These are phyloP conservation scores for Bidens hawaiensis DNA, from an alignment of 140 eudicot genomes.

Conservation along the genomic window DNA sequence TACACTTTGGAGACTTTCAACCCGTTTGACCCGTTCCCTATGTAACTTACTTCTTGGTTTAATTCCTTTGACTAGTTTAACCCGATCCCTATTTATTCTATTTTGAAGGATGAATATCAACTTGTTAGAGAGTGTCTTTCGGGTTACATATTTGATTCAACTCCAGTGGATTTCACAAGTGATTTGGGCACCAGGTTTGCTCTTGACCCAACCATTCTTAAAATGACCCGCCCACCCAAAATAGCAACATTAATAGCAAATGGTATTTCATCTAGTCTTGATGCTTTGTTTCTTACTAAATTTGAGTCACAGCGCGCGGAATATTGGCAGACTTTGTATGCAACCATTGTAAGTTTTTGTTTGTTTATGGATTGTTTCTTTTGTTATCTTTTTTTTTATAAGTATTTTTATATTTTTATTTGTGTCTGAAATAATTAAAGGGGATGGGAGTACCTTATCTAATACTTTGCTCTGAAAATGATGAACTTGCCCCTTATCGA, in stretches of 20 bases:
- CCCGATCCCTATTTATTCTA: constrained; percentile 10
- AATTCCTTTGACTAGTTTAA: background rate
- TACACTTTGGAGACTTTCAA: background rate
- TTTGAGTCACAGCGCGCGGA: constrained; percentile 89
- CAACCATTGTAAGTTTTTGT: constrained; percentile 59
- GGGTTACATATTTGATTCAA: constrained; percentile 84
- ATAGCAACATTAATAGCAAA: constrained; percentile 65
- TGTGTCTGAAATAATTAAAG: constrained; percentile 26
- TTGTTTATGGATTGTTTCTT: background rate
- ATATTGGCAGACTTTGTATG: constrained; percentile 90
- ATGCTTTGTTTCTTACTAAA: constrained; percentile 64
- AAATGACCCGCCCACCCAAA: constrained; percentile 61
- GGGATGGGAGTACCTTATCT: constrained; percentile 79
- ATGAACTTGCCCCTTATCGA: constrained; percentile 72
- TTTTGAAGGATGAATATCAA: constrained; percentile 55
- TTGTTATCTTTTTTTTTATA: background rate
- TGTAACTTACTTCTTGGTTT: background rate
- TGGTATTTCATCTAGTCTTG: constrained; percentile 57
- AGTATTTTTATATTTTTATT: no score
- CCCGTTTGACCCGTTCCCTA: background rate
- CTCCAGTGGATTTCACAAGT: constrained; percentile 83
- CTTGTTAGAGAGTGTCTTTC: constrained; percentile 76
- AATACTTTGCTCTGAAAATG: constrained; percentile 84
- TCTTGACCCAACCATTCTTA: constrained; percentile 68
- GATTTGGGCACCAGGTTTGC: constrained; percentile 67